Conservation (phyloP, 1,139 yeast species). For the Hansenula lynferdii region DNA sequence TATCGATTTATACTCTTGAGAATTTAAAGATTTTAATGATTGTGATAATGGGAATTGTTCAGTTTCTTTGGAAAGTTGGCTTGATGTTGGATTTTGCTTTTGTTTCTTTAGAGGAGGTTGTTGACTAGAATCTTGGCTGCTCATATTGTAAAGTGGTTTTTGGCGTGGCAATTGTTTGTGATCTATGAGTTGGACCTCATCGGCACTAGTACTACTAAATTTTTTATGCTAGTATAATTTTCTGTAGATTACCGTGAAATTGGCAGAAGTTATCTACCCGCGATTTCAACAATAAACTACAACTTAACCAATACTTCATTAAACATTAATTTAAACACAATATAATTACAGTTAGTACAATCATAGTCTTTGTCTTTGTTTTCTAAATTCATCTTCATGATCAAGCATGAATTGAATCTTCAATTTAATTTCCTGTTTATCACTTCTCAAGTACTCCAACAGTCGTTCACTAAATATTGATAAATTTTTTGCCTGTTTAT, state of each 20-base stretch:
- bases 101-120: background rate
- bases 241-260: too few species aligned
- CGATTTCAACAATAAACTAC: too few species aligned
- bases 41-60: conserved; percentile 3
- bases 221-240: too few species aligned
- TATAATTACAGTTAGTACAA: background rate
- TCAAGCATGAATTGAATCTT: conserved; percentile 15
- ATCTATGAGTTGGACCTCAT: too few species aligned
- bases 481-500: conserved; percentile 7
- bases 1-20: conserved; percentile 1
- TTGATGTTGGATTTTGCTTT: background rate
- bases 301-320: background rate
- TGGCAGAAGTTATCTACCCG: too few species aligned
- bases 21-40: background rate
- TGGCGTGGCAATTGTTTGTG: too few species aligned
- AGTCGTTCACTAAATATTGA: conserved; percentile 9
- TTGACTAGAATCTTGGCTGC: background rate
- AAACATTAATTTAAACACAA: background rate
- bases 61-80: background rate
- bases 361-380: background rate
- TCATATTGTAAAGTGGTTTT: too few species aligned
- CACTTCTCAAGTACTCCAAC: conserved; percentile 14
- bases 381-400: conserved; percentile 2
- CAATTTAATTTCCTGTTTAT: conserved; percentile 14
- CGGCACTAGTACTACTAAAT: too few species aligned